Evolutionary conservation across 2,329 filamentous ascomycete genomes (phyloP).

Genomic region (Fusarium newnesense): DNA sequence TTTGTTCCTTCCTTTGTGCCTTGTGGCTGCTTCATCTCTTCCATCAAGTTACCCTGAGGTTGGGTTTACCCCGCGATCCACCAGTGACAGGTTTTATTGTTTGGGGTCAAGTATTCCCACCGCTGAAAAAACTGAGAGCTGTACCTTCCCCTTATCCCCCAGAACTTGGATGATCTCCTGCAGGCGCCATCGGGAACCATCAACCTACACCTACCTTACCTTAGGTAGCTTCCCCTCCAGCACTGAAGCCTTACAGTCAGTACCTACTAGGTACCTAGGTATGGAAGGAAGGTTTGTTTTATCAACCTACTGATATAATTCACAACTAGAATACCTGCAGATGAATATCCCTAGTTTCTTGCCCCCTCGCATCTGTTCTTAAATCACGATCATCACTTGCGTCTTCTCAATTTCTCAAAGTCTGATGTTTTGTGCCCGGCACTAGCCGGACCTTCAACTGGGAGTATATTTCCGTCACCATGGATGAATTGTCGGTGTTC

Average conservation of each 20-base stretch:
- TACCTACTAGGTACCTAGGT: neutral
- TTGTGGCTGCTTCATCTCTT: constrained; percentile 28
- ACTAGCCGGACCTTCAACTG: neutral
- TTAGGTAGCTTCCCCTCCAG: neutral
- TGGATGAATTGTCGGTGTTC: constrained; percentile 17
- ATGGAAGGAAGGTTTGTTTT: neutral
- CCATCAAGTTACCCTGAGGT: constrained; percentile 2
- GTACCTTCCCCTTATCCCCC: neutral
- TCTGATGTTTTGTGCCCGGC: neutral
- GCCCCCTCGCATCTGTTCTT: neutral
- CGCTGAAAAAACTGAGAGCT: neutral
- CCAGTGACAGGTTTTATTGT: constrained; percentile 3
- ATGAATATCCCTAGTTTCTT: neutral
- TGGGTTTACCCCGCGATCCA: constrained; percentile 40
- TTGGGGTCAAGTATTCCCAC: neutral
- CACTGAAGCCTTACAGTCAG: neutral
- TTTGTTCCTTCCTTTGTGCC: constrained; percentile 11
- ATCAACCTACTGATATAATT: neutral
- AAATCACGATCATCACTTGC: neutral
- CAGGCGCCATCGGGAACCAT: neutral
- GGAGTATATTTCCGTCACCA: constrained; percentile 41
- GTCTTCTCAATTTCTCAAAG: neutral
- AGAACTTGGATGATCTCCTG: neutral
- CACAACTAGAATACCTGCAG: neutral
- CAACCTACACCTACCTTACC: neutral